phyloP scores from a whole-genome alignment of 2,329 filamentous ascomycete genomes.

The Coniochaeta pulveracea region DNA sequence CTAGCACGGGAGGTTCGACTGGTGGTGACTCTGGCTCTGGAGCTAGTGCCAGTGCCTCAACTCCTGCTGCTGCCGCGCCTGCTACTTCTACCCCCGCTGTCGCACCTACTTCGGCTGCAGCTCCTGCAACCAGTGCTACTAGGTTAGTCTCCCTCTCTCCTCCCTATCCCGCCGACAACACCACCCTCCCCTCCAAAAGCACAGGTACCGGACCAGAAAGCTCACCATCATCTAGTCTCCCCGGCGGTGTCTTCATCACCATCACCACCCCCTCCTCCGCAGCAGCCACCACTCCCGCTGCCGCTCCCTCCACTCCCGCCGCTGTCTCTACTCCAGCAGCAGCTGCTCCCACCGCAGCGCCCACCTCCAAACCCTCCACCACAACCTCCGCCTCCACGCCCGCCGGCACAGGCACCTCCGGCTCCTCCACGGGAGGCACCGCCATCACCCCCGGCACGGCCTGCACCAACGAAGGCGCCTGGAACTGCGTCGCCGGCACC shows the following conservation, averaged over 20 bases:
- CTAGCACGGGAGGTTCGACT: neutral
- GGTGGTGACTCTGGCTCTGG: neutral
- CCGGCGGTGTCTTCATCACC: constrained; percentile 11
- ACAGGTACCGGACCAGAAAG: neutral
- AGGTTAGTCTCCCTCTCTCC: neutral
- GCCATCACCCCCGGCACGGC: constrained; percentile 13
- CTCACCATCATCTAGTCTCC: constrained; percentile 1
- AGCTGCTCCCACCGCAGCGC: constrained; percentile 1
- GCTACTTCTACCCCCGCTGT: neutral
- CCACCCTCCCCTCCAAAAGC: neutral
- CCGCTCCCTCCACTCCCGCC: neutral
- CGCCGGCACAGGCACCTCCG: constrained; percentile 4
- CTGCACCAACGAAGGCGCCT: constrained; percentile 20
- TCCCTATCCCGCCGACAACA: neutral
- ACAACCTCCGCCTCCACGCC: constrained; percentile 5
- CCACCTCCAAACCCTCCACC: constrained; percentile 1
- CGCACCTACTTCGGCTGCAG: neutral
- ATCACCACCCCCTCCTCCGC: constrained; percentile 1
- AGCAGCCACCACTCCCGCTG: neutral
- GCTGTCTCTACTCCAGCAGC: neutral
- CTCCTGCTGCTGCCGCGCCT: neutral
- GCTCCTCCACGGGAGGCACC: constrained; percentile 2
- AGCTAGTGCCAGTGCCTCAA: neutral
- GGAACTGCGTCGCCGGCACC: constrained; percentile 21
- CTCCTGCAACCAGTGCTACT: constrained; percentile 7